Conservation (phyloP, 1,284 basidiomycete species). For the Coniferiporia sulphurascens region DNA sequence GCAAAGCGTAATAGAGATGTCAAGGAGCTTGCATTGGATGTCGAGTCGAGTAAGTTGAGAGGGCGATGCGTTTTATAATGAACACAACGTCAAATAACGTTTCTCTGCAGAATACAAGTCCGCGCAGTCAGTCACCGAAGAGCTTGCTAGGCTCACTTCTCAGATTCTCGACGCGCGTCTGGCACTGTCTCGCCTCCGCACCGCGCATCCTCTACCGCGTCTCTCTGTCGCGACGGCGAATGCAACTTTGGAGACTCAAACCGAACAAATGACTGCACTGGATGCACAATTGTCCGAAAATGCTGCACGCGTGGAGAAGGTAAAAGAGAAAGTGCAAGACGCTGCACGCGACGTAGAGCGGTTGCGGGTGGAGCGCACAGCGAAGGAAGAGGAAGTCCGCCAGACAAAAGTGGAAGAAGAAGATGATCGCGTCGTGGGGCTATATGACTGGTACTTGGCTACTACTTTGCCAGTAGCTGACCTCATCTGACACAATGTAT, state of each 20-base stretch:
- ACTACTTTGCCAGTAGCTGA: too few species aligned
- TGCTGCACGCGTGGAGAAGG: conserved; percentile 41
- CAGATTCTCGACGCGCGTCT: conserved; percentile 78
- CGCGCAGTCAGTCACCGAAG: conserved; percentile 46
- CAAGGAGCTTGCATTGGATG: conserved; percentile 53
- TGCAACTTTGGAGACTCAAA: conserved; percentile 64
- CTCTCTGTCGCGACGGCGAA: conserved; percentile 70
- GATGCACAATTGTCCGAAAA: conserved; percentile 50
- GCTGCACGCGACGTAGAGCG: conserved; percentile 58
- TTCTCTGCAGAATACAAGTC: conserved; percentile 48
- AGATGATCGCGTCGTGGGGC: conserved; percentile 52
- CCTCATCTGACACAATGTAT: conserved; percentile 1
- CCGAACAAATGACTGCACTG: conserved; percentile 67
- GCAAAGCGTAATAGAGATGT: conserved; percentile 59
- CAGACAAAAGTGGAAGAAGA: conserved; percentile 58
- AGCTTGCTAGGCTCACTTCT: conserved; percentile 57
- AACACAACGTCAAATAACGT: neutral
- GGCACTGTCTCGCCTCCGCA: conserved; percentile 69
- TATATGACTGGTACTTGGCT: conserved; percentile 62
- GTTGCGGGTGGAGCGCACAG: conserved; percentile 57
- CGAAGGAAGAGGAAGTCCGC: conserved; percentile 65
- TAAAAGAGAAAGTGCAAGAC: conserved; percentile 53
- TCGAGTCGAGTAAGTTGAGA: conserved; percentile 52
- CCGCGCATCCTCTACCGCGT: conserved; percentile 70
- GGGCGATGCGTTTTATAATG: neutral